A percentile compares a stretch with the other conserved stretches of the same genome.
Conservation (phyloP, 2,329 filamentous ascomycete genomes). For the Cercospora sesami region DNA sequence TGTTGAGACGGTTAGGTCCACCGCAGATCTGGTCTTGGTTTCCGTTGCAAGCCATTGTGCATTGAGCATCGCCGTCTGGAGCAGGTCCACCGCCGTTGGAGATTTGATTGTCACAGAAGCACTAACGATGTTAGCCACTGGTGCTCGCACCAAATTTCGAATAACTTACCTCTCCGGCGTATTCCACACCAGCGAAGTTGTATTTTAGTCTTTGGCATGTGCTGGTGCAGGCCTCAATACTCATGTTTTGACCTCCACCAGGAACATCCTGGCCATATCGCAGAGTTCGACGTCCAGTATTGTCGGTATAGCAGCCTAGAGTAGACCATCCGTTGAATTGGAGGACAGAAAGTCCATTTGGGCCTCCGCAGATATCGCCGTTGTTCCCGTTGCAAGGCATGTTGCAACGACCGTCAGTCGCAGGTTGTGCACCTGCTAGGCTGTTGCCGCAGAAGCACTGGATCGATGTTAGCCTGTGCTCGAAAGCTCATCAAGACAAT, state of each 20-base stretch:
- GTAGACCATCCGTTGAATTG: constrained; percentile 32
- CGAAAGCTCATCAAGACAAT: too few relatives aligned
- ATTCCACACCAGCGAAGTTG: constrained; percentile 38
- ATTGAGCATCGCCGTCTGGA: constrained; percentile 29
- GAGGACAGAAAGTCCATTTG: constrained; percentile 29
- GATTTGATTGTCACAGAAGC: constrained; percentile 38
- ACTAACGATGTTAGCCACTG: constrained; percentile 15
- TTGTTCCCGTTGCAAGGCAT: constrained; percentile 35
- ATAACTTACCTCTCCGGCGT: constrained; percentile 15
- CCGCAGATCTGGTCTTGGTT: constrained; percentile 35
- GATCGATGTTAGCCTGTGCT: neutral
- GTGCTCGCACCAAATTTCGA: constrained; percentile 16
- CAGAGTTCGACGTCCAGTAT: constrained; percentile 23
- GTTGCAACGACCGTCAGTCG: constrained; percentile 29
- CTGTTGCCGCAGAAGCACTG: constrained; percentile 30
- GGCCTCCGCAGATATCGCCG: constrained; percentile 33
- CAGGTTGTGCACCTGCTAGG: constrained; percentile 28
- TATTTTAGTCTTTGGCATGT: constrained; percentile 36
- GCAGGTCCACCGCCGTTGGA: constrained; percentile 30
- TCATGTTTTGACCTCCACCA: constrained; percentile 26
- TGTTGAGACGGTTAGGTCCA: constrained; percentile 31
- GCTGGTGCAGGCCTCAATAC: constrained; percentile 32
- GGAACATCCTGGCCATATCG: constrained; percentile 27
- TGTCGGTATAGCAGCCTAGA: constrained; percentile 32
- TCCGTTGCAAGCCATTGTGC: constrained; percentile 36